Percentiles rank a stretch among this genome's conserved stretches.
Conservation (phyloP, 2,329 filamentous ascomycete species). For the Pseudocercospora eumusae region DNA sequence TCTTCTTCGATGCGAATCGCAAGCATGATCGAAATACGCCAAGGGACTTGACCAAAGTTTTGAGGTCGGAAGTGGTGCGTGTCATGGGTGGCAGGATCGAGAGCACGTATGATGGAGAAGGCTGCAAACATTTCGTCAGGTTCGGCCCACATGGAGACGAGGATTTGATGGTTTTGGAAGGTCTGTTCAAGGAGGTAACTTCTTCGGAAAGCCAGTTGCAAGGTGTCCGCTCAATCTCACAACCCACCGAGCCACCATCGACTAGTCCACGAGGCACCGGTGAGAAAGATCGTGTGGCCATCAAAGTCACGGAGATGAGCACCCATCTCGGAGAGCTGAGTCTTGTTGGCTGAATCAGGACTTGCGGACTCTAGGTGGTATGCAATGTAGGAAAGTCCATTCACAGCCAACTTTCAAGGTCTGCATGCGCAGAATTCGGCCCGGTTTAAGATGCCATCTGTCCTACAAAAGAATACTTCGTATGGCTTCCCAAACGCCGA, state of each 20-base stretch:
- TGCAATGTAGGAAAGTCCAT: not conserved
- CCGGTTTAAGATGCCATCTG: not conserved
- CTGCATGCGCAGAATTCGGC: not conserved
- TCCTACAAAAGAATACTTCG: not conserved
- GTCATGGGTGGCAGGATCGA: slow-evolving; percentile 21
- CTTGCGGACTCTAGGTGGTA: not conserved
- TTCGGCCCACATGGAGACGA: slow-evolving; percentile 17
- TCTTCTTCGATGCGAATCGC: slow-evolving; percentile 25
- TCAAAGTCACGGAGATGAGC: not conserved
- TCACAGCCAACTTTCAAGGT: not conserved
- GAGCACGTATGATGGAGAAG: slow-evolving; percentile 15
- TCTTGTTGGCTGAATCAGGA: not conserved
- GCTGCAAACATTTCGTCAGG: slow-evolving; percentile 23
- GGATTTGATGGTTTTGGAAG: slow-evolving; percentile 19
- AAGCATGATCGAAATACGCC: slow-evolving; percentile 21
- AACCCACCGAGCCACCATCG: not conserved
- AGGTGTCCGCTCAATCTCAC: not conserved
- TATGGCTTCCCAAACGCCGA: not conserved
- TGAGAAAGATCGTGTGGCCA: not conserved
- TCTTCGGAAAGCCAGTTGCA: not conserved
- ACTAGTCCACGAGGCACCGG: not conserved
- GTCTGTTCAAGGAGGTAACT: slow-evolving; percentile 17
- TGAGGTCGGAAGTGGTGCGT: slow-evolving; percentile 17
- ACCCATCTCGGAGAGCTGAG: not conserved
- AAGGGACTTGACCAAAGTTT: slow-evolving; percentile 23